phyloP scores from a whole-genome alignment of 805 yeast genomes.

The Ascoidea rubescens region DNA sequence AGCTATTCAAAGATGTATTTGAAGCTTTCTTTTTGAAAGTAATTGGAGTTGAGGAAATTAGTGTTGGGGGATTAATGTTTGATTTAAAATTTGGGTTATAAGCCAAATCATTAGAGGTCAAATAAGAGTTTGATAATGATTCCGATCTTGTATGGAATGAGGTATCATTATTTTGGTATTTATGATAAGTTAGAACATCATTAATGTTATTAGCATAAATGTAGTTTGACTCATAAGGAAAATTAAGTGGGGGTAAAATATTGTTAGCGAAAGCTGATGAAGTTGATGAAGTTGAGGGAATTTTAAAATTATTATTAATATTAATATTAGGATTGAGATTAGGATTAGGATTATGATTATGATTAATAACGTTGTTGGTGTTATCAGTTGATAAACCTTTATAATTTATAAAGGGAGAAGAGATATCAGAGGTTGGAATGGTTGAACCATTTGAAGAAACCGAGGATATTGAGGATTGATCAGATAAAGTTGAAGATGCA shows the following conservation, averaged over 20 bases:
- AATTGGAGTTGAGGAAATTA: constrained; percentile 1
- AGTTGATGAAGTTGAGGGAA: constrained; percentile 49
- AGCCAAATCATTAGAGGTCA: background rate
- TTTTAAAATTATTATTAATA: constrained; percentile 45
- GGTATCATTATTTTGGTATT: constrained; percentile 1
- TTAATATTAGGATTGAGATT: constrained; percentile 22
- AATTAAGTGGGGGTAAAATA: background rate
- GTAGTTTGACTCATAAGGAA: background rate
- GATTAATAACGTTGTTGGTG: background rate
- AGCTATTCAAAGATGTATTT: background rate
- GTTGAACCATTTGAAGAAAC: background rate
- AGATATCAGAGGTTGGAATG: background rate
- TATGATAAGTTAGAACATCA: background rate
- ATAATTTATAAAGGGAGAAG: background rate
- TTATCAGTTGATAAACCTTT: no score
- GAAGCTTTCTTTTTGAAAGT: background rate
- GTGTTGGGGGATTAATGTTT: constrained; percentile 4
- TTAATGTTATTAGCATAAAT: no score
- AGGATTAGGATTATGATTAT: background rate
- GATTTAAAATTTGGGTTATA: background rate
- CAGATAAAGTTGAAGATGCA: background rate
- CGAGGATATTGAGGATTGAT: background rate
- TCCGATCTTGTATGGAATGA: background rate
- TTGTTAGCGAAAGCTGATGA: background rate
- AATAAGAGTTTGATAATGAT: constrained; percentile 3